These are phyloP conservation scores for Cymodocea nodosa DNA, from an alignment of 116 monocot species.

Conservation along the genomic window DNA sequence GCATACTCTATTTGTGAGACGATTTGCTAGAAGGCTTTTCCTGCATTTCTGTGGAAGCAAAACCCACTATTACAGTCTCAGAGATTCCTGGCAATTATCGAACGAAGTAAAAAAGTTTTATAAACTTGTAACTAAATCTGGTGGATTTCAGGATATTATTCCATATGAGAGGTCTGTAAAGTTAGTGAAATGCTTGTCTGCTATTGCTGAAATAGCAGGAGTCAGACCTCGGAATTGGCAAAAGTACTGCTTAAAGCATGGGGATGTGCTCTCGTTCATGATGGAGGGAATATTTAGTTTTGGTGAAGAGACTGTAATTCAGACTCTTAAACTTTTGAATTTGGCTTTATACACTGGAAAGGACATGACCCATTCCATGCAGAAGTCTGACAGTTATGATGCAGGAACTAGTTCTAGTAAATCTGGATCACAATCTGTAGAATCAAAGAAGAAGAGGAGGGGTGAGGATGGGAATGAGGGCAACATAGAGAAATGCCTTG, in stretches of 20 bases:
- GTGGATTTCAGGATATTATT: constrained; percentile 56
- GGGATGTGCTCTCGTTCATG: constrained; percentile 66
- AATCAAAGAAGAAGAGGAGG: constrained; percentile 87
- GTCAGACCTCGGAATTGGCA: constrained; percentile 97
- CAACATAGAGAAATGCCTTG: constrained; percentile 57
- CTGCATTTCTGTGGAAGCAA: constrained; percentile 96
- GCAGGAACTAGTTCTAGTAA: constrained; percentile 34
- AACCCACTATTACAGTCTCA: constrained; percentile 79
- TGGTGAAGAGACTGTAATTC: constrained; percentile 81
- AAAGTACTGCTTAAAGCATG: constrained; percentile 76
- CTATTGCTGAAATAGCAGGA: constrained; percentile 78
- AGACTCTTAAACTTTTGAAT: constrained; percentile 81
- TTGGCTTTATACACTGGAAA: constrained; percentile 85
- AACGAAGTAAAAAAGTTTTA: constrained; percentile 67
- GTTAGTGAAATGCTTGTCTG: constrained; percentile 77
- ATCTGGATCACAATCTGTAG: constrained; percentile 33
- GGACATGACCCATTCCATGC: constrained; percentile 29
- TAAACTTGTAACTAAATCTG: constrained; percentile 80
- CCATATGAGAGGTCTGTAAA: constrained; percentile 87
- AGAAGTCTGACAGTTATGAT: constrained; percentile 46
- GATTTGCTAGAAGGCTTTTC: constrained; percentile 95
- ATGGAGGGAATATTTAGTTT: constrained; percentile 62
- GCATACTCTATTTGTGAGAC: constrained; percentile 70
- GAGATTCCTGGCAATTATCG: constrained; percentile 96
- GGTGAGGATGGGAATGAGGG: constrained; percentile 68